Base-by-base conservation (phyloP, 208 protist genomes). In the Leishmania tarentolae region DNA sequence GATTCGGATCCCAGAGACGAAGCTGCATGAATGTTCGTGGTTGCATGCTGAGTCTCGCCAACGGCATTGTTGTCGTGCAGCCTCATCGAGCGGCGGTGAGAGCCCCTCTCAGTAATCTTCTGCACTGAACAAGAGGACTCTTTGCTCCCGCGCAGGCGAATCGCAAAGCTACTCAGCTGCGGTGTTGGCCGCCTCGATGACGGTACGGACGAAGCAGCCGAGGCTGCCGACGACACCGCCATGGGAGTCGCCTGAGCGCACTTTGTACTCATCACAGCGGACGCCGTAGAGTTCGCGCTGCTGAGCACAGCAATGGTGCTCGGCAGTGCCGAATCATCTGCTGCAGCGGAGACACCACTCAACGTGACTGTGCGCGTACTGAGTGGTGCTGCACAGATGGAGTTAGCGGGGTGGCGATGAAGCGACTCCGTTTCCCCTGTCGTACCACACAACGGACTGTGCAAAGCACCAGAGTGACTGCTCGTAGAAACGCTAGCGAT, bases 91-190 rank as follows among this genome's bases (percentile, higher is more conserved):
- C 15, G 53, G 19, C 1, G 35, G 7, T 11, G 42, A 52, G 63
- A 63, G 17, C 6, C 40, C 50, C 35, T n/a, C 31, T 52, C 73
- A 6, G 47, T 21, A n/a, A 40, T 42, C 56, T 11, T 28, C 2
- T 57, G 65, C 9, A 40, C 24, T 0, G 50, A 56, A 19, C 9
- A 28, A n/a, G 24, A 28, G 44, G 35, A 76, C 11, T 69, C 53
- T 50, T 77, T 68, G 74, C 7, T 47, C 44, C 77, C 73, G 7
- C 82, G 76, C 52, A 82, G 53, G 21, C 82, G 82, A 46, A 85
- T 85, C 28, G 77, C 82, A 56, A 85, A 85, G 77, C 82, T 85
- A 66, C 82, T 85, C 17, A 47, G 42, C 73, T 85, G 76, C 70
- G 77, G 77, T 13, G 13, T 21, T 11, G 70, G 82, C n/a, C 82